phyloP scores from a whole-genome alignment of 331 rosid species.

The Ulmus americana region DNA sequence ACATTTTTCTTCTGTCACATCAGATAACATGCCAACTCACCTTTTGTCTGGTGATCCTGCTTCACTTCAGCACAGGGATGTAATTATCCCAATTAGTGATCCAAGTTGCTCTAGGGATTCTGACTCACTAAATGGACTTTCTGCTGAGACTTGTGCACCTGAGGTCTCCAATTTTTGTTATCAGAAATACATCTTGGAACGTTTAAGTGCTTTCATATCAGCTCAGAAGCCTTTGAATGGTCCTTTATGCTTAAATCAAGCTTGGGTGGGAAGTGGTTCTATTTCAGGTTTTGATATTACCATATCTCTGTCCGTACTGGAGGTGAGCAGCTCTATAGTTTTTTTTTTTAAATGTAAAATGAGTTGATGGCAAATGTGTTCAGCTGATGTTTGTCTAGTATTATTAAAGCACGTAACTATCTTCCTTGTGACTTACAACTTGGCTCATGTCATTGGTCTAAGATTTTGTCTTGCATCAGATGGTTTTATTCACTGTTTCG shows the following conservation, averaged over 20 bases:
- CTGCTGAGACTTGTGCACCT: conserved; percentile 18
- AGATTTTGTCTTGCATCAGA: conserved; percentile 37
- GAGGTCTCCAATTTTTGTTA: conserved; percentile 30
- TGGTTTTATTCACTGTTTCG: conserved; percentile 52
- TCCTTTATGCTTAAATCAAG: conserved; percentile 26
- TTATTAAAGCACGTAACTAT: conserved; percentile 7
- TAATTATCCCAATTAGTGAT: conserved; percentile 32
- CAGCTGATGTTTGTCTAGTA: conserved; percentile 6
- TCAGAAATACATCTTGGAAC: conserved; percentile 51
- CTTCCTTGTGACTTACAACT: conserved; percentile 2
- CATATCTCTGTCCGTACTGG: conserved; percentile 63
- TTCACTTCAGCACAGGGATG: conserved; percentile 32
- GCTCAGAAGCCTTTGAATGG: conserved; percentile 43
- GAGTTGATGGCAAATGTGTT: conserved; percentile 7
- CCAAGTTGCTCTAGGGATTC: conserved; percentile 53
- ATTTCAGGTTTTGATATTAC: conserved; percentile 55
- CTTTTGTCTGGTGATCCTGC: conserved; percentile 36
- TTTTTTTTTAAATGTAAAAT: conserved; percentile 11
- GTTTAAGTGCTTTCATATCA: conserved; percentile 45
- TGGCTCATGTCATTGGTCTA: conserved; percentile 17
- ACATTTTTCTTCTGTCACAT: conserved; percentile 49
- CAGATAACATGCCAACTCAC: conserved; percentile 29
- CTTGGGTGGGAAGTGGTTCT: conserved; percentile 67
- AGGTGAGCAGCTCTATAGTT: conserved; percentile 38
- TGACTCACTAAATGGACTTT: conserved; percentile 19